A percentile compares a stretch with the other conserved stretches of the same genome.
Evolutionary conservation across 768 basidiomycete species (phyloP).

Genomic region (Harrya chromipes): DNA sequence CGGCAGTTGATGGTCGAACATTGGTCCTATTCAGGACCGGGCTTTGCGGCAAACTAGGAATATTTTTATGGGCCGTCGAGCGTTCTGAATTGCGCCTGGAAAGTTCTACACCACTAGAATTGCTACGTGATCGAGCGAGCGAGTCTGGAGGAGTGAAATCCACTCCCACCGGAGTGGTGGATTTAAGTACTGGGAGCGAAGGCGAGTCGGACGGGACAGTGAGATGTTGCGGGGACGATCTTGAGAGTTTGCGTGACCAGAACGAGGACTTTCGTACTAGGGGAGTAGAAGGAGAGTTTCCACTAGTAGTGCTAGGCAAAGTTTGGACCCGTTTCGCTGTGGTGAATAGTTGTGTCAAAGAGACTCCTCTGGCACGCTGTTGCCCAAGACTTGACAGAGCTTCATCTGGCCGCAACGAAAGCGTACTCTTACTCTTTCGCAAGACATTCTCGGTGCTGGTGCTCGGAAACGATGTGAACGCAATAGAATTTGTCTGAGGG

Average conservation of each 20-base stretch:
- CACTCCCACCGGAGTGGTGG: conserved; percentile 43
- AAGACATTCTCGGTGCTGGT: conserved; percentile 23
- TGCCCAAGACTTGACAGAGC: conserved; percentile 11
- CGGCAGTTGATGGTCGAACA: conserved; percentile 18
- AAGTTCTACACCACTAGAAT: conserved; percentile 29
- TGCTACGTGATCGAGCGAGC: conserved; percentile 19
- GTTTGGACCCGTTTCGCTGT: conserved; percentile 46
- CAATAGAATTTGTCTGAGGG: conserved; percentile 47
- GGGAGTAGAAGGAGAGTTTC: conserved; percentile 32
- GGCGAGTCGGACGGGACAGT: conserved; percentile 32
- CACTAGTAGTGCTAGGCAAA: conserved; percentile 22
- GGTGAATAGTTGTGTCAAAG: conserved; percentile 46
- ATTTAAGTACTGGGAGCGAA: conserved; percentile 38
- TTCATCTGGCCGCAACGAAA: conserved; percentile 22
- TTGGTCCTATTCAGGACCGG: conserved; percentile 4
- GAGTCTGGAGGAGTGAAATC: conserved; percentile 25
- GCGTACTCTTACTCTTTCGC: conserved; percentile 54
- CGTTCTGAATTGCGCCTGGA: conserved; percentile 46
- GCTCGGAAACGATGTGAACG: conserved; percentile 34
- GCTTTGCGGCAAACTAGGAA: conserved; percentile 13
- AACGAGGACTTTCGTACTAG: conserved; percentile 62
- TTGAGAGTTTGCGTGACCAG: conserved; percentile 54
- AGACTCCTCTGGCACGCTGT: conserved; percentile 51
- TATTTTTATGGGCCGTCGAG: conserved; percentile 5
- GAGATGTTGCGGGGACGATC: conserved; percentile 32